Conservation (phyloP, 495 filamentous ascomycete species). For the Poronia punctata region DNA sequence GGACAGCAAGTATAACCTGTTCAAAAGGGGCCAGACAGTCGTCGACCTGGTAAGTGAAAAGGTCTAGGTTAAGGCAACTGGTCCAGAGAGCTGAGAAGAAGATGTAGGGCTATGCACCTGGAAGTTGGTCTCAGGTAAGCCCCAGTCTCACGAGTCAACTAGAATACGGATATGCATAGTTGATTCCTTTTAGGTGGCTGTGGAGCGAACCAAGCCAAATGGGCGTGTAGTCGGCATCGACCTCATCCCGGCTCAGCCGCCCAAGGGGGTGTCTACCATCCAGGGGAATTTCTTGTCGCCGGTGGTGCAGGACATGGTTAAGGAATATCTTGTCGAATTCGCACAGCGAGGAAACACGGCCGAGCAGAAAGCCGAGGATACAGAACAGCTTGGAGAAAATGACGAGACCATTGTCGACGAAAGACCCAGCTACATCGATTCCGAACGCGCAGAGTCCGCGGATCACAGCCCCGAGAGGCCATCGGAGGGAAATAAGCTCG, state of each 20-base stretch:
- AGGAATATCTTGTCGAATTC: conserved; percentile 60
- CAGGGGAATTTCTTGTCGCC: conserved; percentile 84
- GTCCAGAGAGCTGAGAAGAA: too few species aligned
- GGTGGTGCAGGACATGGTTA: conserved; percentile 64
- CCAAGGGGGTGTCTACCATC: conserved; percentile 80
- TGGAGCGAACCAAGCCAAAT: conserved; percentile 62
- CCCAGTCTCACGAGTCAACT: background rate
- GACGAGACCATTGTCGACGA: conserved; percentile 21
- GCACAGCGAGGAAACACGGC: conserved; percentile 33
- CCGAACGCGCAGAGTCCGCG: conserved; percentile 35
- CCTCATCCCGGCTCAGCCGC: conserved; percentile 84
- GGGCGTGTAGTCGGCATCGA: conserved; percentile 87
- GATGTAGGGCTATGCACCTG: conserved; percentile 95
- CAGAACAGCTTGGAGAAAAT: too few species aligned
- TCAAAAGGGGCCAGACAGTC: conserved; percentile 72
- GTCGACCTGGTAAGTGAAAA: conserved; percentile 66
- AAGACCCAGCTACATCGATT: conserved; percentile 47
- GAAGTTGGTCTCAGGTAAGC: conserved; percentile 82
- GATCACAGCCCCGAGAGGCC: conserved; percentile 24
- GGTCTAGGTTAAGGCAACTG: background rate
- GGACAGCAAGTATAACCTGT: conserved; percentile 71
- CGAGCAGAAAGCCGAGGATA: conserved; percentile 9
- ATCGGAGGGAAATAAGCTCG: conserved; percentile 47
- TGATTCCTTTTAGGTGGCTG: conserved; percentile 57
- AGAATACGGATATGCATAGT: background rate